Conservation (phyloP, 805 yeast genomes). For the Suhomyces vadensis region DNA sequence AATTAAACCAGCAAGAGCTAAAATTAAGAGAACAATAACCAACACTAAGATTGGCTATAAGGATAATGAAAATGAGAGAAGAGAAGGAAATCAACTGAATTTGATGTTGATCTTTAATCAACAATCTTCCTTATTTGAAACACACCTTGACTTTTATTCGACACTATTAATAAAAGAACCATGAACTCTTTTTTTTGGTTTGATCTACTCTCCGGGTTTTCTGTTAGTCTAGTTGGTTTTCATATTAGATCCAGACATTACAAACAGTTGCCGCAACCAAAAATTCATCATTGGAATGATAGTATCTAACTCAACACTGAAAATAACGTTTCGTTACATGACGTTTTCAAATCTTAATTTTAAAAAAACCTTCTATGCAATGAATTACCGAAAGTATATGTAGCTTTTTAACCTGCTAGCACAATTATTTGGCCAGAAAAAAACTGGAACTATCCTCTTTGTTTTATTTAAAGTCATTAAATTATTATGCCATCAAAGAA, state of each 20-base stretch:
- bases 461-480: constrained; percentile 1
- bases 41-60: not conserved
- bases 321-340: not conserved
- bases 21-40: no score
- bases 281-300: not conserved
- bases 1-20: constrained; percentile 3
- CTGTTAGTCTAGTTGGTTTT: not conserved
- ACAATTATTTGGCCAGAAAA: no score
- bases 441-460: constrained; percentile 3
- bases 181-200: constrained; percentile 5
- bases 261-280: not conserved
- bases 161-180: constrained; percentile 12
- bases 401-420: not conserved
- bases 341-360: not conserved
- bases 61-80: not conserved
- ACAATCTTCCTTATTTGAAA: constrained; percentile 9
- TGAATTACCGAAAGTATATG: constrained; percentile 1
- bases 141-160: constrained; percentile 1
- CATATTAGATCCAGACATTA: no score
- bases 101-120: constrained; percentile 7
- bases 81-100: not conserved
- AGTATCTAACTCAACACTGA: not conserved
- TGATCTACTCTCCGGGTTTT: no score
- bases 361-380: not conserved
- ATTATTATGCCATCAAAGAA: not conserved